Percentiles rank a stretch among this genome's conserved stretches.
Conservation (phyloP, 352 stramenopile genomes). For the Pythium monospermum region DNA sequence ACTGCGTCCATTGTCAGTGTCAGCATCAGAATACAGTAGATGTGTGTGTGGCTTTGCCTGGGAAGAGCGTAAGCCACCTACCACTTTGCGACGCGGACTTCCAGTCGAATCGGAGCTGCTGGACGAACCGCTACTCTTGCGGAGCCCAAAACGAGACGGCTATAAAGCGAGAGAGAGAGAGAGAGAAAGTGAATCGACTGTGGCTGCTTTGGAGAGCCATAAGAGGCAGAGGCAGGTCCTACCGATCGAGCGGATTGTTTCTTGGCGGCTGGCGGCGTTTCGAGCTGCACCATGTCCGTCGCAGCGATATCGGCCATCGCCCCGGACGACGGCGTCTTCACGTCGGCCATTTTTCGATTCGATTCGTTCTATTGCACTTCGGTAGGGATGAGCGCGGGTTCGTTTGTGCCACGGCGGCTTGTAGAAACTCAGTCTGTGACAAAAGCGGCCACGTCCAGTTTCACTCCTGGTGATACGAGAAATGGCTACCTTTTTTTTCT, state of each 20-base stretch:
- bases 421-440: background rate
- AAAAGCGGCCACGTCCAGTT: no score
- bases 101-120: conserved; percentile 10
- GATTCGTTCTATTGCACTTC: no score
- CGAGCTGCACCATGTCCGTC: conserved; percentile 16
- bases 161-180: background rate
- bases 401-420: background rate
- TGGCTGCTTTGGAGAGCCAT: no score
- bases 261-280: conserved; percentile 8
- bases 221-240: background rate
- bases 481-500: no score
- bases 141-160: background rate
- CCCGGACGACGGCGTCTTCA: conserved; percentile 7
- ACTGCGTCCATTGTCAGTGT: background rate
- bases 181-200: background rate
- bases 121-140: conserved; percentile 8
- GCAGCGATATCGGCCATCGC: background rate
- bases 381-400: no score
- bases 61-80: background rate
- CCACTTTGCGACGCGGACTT: background rate
- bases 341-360: conserved; percentile 15
- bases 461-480: no score
- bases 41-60: background rate
- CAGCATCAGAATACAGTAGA: background rate
- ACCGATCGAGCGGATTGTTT: background rate